Base-by-base conservation (phyloP, 345 rosid species). In the Lepidium africanum region DNA sequence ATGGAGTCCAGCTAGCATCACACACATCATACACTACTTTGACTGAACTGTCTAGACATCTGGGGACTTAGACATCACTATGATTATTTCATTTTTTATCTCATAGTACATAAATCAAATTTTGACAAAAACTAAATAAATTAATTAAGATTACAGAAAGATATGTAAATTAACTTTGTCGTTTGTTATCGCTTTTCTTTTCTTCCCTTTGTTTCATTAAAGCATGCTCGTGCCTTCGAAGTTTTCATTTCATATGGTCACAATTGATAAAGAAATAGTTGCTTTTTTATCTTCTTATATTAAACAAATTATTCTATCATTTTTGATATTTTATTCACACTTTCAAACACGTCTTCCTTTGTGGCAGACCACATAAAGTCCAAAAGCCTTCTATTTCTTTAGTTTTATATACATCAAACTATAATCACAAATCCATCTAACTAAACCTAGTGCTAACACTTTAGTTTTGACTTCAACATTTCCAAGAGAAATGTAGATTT, bases 361-460 rank as follows among this genome's bases (percentile, higher is more conserved):
- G 68, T 67, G 73, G 77, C 73, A 67, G 77, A 67, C 73, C 68
- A 74, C 77, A 66, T 42, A 71, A 65, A 65, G 55, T 51, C 38
- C 59, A 54, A 54, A 71, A 27, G 64, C 70, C 37, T 64, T 56
- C 65, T 55, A 25, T 16, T 63, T 23, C 7, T 23, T 23, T 53
- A 2, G 7, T 52, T 25, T 25, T 2, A 2, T 2, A 2, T 25
- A 21, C 23, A 21, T 21, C 23, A 21, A 21, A 21, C 23, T 21
- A 21, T 21, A 21, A 21, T 21, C 23, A 21, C 23, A 21, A n/a
- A n/a, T n/a, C n/a, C n/a, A n/a, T n/a, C n/a, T n/a, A n/a, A n/a
- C n/a, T n/a, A n/a, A n/a, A n/a, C n/a, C n/a, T n/a, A n/a, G n/a
- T n/a, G n/a, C n/a, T n/a, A n/a, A n/a, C n/a, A n/a, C n/a, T n/a